Evolutionary conservation across 768 basidiomycete species (phyloP), one percentile per base, ranked within the genome.

Genomic region (Kwoniella sp.): DNA sequence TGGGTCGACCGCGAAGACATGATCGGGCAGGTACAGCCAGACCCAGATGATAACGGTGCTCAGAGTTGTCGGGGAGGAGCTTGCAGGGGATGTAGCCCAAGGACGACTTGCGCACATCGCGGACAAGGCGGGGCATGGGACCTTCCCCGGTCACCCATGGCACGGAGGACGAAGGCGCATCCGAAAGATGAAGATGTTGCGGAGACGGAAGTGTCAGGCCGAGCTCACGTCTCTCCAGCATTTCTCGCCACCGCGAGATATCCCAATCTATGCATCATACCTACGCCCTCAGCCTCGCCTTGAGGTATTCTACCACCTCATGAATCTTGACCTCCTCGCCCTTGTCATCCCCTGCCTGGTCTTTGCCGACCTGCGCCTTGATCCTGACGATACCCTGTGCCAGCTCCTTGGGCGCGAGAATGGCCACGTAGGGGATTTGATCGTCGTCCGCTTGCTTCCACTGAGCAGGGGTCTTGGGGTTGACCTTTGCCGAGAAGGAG

Each of bases 361-460:
- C 79, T 64, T 81, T 81, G 40, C 77, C 76, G 14, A 83, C 80
- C 73, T 98, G 93, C 73, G 92, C 85, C 77, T 96, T 96, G 50
- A 99, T 87, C 31, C 84, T 82, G 26, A 95, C 89, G 32, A 86
- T 76, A 3, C 93, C 95, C 39, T 81, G 80, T 66, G 83, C 84
- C 50, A 90, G 76, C 77, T 99, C 93, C 50, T 87, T 85, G 1
- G 80, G 81, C 8, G 90, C 92, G n/a, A 98, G 77, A 59, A 98
- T 88, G 50, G 96, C 80, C 1, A 87, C 91, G 74, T 89, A 95
- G 0, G 92, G 93, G 34, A 89, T 88, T 59, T 89, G 85, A 65
- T 96, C 92, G 69, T 78, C 84, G 76, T 95, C 95, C 23, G 87
- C 88, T 1, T 85, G 84, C 19, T 87, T 87, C 69, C 93, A 96